Base-by-base conservation (phyloP, 495 filamentous ascomycete species). In the Aspergillus egyptiacus region DNA sequence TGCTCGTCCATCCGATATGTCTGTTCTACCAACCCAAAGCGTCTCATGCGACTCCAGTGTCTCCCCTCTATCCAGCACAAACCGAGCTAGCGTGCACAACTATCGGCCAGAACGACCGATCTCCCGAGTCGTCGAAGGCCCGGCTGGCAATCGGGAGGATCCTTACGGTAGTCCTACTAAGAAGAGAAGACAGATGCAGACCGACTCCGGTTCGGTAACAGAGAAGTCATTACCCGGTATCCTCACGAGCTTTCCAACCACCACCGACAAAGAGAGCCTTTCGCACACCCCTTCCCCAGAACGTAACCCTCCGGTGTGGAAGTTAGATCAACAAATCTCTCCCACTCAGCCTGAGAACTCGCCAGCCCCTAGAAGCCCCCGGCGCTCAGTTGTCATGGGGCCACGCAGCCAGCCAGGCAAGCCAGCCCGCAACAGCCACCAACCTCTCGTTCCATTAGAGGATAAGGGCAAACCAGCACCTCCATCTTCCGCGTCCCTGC, bases 281-380 rank as follows among this genome's bases (percentile, higher is more conserved):
- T 58, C 65, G 0, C 56, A 61, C 24, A 72, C 66, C 0, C 68
- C 69, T 4, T 69, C 70, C 6, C 63, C 70, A 0, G 65, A 68
- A 23, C 55, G 62, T 45, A 48, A 41, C 19, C 25, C 57, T 5
- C 51, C 59, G 0, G 32, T 61, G 11, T 73, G 70, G 70, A 48
- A 59, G 23, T 41, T 60, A 6, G 59, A 57, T n/a, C 52, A 52
- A 18, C 46, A 32, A 23, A 50, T 48, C 9, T 68, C 63, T 0
- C 62, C 63, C 6, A 46, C 54, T 5, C n/a, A 42, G 2, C 35
- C 54, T 14, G 65, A 67, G 20, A 63, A 63, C 37, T 38, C 50
- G 0, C 48, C 53, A 3, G 35, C 37, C 14, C 58, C 53, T 18
- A 61, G 68, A 7, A 70, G 69, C 19, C 69, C 69, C 14, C 66